These are phyloP conservation scores for Claviceps pusilla DNA, from an alignment of 2,329 filamentous ascomycete genomes.

Conservation along the genomic window DNA sequence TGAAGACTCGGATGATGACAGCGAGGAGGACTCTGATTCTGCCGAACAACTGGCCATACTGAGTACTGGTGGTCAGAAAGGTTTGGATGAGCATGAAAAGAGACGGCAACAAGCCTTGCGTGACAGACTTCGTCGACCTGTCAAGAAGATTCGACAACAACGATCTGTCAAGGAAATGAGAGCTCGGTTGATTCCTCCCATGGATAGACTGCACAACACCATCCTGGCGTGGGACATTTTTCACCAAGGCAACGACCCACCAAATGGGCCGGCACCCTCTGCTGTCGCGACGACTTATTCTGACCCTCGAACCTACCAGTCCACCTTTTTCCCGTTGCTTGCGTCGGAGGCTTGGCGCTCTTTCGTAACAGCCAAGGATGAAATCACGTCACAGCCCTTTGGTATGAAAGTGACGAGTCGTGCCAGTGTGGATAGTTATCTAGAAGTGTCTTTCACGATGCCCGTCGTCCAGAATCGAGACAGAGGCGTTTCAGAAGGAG, in stretches of 20 bases:
- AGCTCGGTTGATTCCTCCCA: slow-evolving; percentile 76
- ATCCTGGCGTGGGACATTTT: slow-evolving; percentile 95
- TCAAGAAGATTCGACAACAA: slow-evolving; percentile 68
- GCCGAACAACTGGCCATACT: slow-evolving; percentile 36
- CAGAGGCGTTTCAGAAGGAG: slow-evolving; percentile 61
- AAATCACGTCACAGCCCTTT: slow-evolving; percentile 65
- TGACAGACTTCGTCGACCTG: slow-evolving; percentile 49
- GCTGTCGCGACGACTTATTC: slow-evolving; percentile 65
- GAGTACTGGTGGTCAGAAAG: slow-evolving; percentile 32
- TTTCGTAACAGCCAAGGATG: slow-evolving; percentile 79
- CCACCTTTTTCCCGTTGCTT: slow-evolving; percentile 78
- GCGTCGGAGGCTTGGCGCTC: slow-evolving; percentile 92
- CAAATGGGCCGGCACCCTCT: slow-evolving; percentile 56
- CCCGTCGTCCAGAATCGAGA: slow-evolving; percentile 56
- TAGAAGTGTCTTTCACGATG: slow-evolving; percentile 80
- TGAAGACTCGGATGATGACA: slow-evolving; percentile 55
- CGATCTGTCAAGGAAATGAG: slow-evolving; percentile 87
- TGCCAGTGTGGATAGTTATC: slow-evolving; percentile 79
- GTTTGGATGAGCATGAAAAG: slow-evolving; percentile 31
- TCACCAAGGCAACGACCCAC: slow-evolving; percentile 72
- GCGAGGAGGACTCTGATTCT: slow-evolving; percentile 39
- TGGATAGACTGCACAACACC: slow-evolving; percentile 68
- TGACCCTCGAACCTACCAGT: slow-evolving; percentile 65
- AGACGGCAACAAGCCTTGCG: slow-evolving; percentile 33
- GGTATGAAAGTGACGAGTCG: slow-evolving; percentile 79